phyloP scores from a whole-genome alignment of 1,284 basidiomycete species.

The Clitocybe nebularis region DNA sequence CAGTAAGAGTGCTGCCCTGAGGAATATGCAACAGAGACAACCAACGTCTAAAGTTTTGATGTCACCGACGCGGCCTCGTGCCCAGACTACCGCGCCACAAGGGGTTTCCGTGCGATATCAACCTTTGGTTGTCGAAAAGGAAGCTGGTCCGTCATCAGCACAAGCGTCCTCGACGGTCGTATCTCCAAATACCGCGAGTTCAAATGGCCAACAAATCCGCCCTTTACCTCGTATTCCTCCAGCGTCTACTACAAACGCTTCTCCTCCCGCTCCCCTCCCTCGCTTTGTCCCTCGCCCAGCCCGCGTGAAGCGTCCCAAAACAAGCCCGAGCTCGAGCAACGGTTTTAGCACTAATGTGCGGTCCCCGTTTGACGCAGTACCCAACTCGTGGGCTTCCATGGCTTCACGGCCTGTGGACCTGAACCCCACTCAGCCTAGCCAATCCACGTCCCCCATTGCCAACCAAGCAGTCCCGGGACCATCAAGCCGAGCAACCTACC shows the following conservation, averaged over 20 bases:
- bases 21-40: conserved; percentile 6
- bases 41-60: conserved; percentile 22
- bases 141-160: conserved; percentile 4
- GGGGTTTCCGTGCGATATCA: conserved; percentile 25
- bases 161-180: conserved; percentile 8
- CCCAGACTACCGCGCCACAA: conserved; percentile 15
- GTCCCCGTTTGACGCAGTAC: conserved; percentile 22
- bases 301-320: conserved; percentile 22
- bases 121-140: conserved; percentile 18
- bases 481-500: neutral
- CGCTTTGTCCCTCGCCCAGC: conserved; percentile 13
- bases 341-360: conserved; percentile 9
- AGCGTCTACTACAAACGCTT: conserved; percentile 2
- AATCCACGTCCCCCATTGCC: neutral
- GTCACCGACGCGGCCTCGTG: conserved; percentile 16
- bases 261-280: conserved; percentile 4
- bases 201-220: conserved; percentile 10
- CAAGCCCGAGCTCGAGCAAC: conserved; percentile 20
- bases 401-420: conserved; percentile 25
- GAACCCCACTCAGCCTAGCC: conserved; percentile 11
- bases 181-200: neutral
- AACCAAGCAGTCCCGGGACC: neutral
- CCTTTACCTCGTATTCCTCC: conserved; percentile 25
- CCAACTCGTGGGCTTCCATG: conserved; percentile 27
- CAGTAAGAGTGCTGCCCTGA: conserved; percentile 12